Conservation (phyloP, 352 stramenopile genomes). For the Phytophthora tentaculata region DNA sequence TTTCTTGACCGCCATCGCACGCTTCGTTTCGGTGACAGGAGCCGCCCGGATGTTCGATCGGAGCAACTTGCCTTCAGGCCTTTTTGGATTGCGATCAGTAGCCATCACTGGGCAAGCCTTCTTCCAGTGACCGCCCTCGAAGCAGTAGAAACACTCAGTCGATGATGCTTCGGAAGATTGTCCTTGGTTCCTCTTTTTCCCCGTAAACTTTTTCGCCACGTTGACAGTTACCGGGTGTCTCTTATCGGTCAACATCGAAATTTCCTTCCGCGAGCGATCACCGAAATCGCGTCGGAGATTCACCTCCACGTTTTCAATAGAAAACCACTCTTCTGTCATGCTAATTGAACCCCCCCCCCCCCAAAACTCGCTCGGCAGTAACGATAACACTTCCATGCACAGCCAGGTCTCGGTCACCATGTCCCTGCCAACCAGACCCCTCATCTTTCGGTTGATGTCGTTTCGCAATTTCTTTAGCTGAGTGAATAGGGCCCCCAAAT, state of each 20-base stretch:
- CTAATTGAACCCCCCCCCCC: conserved; percentile 6
- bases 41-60: neutral
- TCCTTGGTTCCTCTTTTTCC: neutral
- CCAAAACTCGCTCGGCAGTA: conserved; percentile 23
- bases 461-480: conserved; percentile 6
- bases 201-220: neutral
- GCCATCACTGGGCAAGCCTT: conserved; percentile 2
- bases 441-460: neutral
- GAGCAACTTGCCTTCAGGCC: neutral
- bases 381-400: conserved; percentile 13
- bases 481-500: conserved; percentile 7
- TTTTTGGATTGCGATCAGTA: neutral
- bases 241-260: conserved; percentile 4
- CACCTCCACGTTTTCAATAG: conserved; percentile 8
- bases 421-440: no score
- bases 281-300: conserved; percentile 4
- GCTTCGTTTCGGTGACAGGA: conserved; percentile 1
- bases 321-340: conserved; percentile 11
- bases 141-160: conserved; percentile 7
- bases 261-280: conserved; percentile 16
- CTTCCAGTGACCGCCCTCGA: conserved; percentile 10
- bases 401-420: conserved; percentile 20
- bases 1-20: neutral
- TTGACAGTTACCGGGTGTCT: neutral
- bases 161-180: neutral